Base-by-base conservation (phyloP, 768 basidiomycete genomes). In the Leccinum subtestaceum region DNA sequence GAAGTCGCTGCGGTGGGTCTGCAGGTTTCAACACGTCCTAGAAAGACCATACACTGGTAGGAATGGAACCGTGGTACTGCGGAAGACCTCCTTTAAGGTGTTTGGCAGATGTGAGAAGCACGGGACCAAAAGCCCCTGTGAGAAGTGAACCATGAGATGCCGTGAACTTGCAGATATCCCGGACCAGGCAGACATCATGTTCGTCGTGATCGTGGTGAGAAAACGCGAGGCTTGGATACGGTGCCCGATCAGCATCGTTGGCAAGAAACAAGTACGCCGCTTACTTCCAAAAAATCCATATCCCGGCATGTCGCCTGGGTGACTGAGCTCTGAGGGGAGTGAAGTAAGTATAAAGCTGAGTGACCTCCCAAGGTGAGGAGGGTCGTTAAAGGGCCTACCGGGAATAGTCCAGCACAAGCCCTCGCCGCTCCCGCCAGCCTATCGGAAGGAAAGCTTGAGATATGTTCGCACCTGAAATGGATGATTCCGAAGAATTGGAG, bases 401-500 rank as follows among this genome's bases (percentile, higher is more conserved):
- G 53, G 9, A 49, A 23, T 53, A 43, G 21, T 36, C 56, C 58
- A 5, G 53, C 54, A 21, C 53, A 21, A 46, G 52, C 49, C 52
- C 63, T 51, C 56, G 60, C 49, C 57, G 45, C 55, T 57, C 62
- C 50, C 54, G 34, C 47, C 54, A 61, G 36, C 52, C 53, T 48
- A 61, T 61, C 53, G 49, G 51, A 58, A 50, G 17, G 48, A 52
- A 58, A 36, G 3, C 60, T 57, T 61, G 60, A 55, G 59, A 65
- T 6, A 75, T 78, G 70, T 64, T 65, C 59, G 68, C 67, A 46
- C 68, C 67, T 31, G 78, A 79, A 57, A 53, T 62, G 52, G 79
- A 69, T 54, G 51, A 52, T 52, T 52, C 6, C 31, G 31, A 32
- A 34, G 51, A 52, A 52, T 31, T 61, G 52, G 67, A 81, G 56